Conservation (phyloP, 371 early-diverging fungal genomes). For the Cokeromyces recurvatus region DNA sequence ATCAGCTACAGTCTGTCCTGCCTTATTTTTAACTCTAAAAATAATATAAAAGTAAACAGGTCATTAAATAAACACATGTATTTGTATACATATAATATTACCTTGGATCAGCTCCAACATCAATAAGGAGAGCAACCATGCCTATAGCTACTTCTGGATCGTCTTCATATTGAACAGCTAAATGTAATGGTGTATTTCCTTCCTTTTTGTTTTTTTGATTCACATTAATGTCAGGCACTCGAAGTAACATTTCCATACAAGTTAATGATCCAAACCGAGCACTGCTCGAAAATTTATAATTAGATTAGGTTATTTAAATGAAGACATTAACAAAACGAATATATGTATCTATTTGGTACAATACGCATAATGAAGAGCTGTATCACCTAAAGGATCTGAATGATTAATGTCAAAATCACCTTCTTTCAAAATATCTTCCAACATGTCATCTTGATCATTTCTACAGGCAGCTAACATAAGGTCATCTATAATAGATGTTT, state of each 20-base stretch:
- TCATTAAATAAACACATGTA: no score
- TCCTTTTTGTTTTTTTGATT: slow-evolving; percentile 47
- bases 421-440: slow-evolving; percentile 39
- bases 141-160: slow-evolving; percentile 48
- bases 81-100: no score
- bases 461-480: slow-evolving; percentile 57
- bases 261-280: slow-evolving; percentile 53
- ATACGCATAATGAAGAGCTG: slow-evolving; percentile 66
- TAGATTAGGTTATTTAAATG: background rate
- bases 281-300: slow-evolving; percentile 22
- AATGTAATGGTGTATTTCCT: slow-evolving; percentile 63
- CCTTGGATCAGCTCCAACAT: slow-evolving; percentile 54
- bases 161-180: slow-evolving; percentile 52
- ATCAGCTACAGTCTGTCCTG: slow-evolving; percentile 12
- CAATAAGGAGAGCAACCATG: slow-evolving; percentile 50
- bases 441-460: slow-evolving; percentile 55
- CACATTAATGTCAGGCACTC: slow-evolving; percentile 39
- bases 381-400: slow-evolving; percentile 56
- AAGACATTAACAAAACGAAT: no score
- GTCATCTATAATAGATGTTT: slow-evolving; percentile 34
- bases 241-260: slow-evolving; percentile 52
- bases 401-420: slow-evolving; percentile 51
- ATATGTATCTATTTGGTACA: slow-evolving; percentile 3
- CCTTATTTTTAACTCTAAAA: slow-evolving; percentile 23
- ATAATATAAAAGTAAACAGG: no score